These are phyloP conservation scores for Apiotrichum gamsii DNA, from an alignment of 1,284 basidiomycete genomes.

Conservation along the genomic window DNA sequence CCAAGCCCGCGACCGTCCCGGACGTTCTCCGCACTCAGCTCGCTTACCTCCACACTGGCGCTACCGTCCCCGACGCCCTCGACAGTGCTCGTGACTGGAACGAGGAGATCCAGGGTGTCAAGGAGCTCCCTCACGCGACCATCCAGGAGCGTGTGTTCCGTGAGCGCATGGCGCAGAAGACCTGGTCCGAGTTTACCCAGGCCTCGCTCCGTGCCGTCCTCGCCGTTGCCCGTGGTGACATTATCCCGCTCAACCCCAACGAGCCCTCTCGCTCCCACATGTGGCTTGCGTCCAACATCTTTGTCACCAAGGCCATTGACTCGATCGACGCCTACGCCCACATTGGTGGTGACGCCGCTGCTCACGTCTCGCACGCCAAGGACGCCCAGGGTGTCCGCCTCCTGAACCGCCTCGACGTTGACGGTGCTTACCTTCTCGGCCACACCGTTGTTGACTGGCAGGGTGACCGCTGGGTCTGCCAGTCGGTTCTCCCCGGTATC, in stretches of 20 bases:
- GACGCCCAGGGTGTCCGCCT: conserved; percentile 53
- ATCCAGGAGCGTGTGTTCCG: conserved; percentile 53
- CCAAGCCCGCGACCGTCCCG: conserved; percentile 43
- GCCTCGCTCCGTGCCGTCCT: conserved; percentile 52
- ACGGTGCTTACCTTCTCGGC: conserved; percentile 74
- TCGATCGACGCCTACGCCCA: conserved; percentile 53
- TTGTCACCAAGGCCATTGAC: conserved; percentile 55
- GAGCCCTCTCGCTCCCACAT: conserved; percentile 53
- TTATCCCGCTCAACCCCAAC: conserved; percentile 54
- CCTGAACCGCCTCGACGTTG: conserved; percentile 57
- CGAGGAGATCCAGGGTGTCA: conserved; percentile 55
- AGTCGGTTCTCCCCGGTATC: conserved; percentile 55
- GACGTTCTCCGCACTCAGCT: conserved; percentile 54
- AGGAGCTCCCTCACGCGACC: conserved; percentile 51
- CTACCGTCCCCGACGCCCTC: conserved; percentile 50
- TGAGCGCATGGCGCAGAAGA: conserved; percentile 53
- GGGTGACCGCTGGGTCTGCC: conserved; percentile 56
- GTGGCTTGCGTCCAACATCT: conserved; percentile 55
- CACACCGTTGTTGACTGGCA: conserved; percentile 55
- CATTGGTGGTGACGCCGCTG: conserved; percentile 55
- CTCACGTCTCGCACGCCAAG: conserved; percentile 54
- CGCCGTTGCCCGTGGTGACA: conserved; percentile 51
- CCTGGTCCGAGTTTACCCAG: conserved; percentile 53
- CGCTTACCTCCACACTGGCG: conserved; percentile 54
- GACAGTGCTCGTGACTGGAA: conserved; percentile 57